Evolutionary conservation across 768 basidiomycete species (phyloP), one percentile per base, ranked within the genome.

Genomic region (Amanita muscaria): DNA sequence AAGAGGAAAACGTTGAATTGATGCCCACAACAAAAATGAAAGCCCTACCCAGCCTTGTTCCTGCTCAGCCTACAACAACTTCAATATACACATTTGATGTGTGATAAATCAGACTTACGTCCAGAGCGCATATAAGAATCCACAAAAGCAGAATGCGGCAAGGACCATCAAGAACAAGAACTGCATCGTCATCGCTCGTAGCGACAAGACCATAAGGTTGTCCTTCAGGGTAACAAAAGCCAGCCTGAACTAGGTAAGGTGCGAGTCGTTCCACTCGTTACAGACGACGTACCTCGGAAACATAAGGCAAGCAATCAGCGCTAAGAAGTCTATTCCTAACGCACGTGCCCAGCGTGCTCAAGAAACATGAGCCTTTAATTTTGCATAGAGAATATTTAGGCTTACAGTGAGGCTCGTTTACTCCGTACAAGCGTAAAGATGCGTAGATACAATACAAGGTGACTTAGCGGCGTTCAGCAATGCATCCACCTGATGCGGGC

Each of bases 121-220:
- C 84, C 84, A 96, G 8, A 97, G 67, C 0, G 89, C 90, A 63
- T 96, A 97, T 35, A 91, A 61, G 61, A 97, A 97, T 2, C 92
- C 92, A 25, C 81, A 78, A 59, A 96, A 96, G 57, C 90, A 93
- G 58, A 91, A 93, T 1, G 76, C 80, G 4, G 90, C 89, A 14
- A 91, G 84, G 23, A 80, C 55, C 86, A 90, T 88, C 18, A 90
- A 68, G n/a, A 77, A 66, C 16, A 76, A 62, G 56, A 98, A 98
- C 57, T 98, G 91, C 50, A 82, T 70, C 46, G 97, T 79, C 92
- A 98, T 94, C 1, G 92, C 89, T 1, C 94, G 80, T 24, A 91
- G 63, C 5, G 87, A 82, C 18, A 89, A 69, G 16, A 88, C 83
- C 77, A 87, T 82, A 31, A 85, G 66, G 49, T 82, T 88, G 52